Percentiles rank a stretch among this genome's conserved stretches.
These are phyloP conservation scores for Phaeodactylum tricornutum DNA, from an alignment of 108 stramenopile genomes.

Conservation along the genomic window DNA sequence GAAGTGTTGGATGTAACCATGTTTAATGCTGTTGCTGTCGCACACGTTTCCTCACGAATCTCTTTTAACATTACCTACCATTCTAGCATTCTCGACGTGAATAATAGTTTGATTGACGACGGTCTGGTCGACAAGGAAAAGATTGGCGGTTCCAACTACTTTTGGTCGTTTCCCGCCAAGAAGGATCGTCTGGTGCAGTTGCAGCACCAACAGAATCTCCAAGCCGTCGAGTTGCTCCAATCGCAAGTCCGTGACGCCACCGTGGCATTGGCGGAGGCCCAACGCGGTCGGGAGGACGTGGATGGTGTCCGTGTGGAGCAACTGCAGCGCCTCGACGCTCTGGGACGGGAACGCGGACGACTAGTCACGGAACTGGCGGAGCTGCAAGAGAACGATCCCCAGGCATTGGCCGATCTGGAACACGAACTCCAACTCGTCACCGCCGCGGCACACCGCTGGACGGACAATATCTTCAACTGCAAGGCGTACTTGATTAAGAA, in stretches of 20 bases:
- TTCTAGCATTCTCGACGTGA: slow-evolving; percentile 53
- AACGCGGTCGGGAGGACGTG: slow-evolving; percentile 65
- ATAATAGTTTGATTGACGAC: slow-evolving; percentile 75
- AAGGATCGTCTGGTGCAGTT: slow-evolving; percentile 58
- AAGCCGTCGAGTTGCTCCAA: slow-evolving; percentile 36
- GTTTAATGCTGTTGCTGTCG: neutral
- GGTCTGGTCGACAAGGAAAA: slow-evolving; percentile 83
- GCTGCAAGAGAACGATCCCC: slow-evolving; percentile 87
- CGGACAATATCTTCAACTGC: slow-evolving; percentile 83
- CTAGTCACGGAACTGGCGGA: slow-evolving; percentile 39
- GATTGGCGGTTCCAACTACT: slow-evolving; percentile 88
- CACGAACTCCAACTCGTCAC: slow-evolving; percentile 49
- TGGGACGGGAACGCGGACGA: slow-evolving; percentile 22
- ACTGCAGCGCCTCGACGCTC: slow-evolving; percentile 39
- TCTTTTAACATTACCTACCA: neutral
- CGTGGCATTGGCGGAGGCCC: slow-evolving; percentile 66
- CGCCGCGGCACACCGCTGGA: slow-evolving; percentile 86
- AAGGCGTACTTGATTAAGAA: slow-evolving; percentile 82
- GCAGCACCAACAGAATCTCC: slow-evolving; percentile 41
- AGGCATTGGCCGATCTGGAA: slow-evolving; percentile 69
- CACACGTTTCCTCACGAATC: slow-evolving; percentile 1
- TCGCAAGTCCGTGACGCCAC: slow-evolving; percentile 38
- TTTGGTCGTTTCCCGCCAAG: slow-evolving; percentile 87
- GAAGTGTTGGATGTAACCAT: neutral
- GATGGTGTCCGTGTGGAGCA: slow-evolving; percentile 42